Conservation (phyloP, 139 green algal genomes). For the Spirogloea muscicola region DNA sequence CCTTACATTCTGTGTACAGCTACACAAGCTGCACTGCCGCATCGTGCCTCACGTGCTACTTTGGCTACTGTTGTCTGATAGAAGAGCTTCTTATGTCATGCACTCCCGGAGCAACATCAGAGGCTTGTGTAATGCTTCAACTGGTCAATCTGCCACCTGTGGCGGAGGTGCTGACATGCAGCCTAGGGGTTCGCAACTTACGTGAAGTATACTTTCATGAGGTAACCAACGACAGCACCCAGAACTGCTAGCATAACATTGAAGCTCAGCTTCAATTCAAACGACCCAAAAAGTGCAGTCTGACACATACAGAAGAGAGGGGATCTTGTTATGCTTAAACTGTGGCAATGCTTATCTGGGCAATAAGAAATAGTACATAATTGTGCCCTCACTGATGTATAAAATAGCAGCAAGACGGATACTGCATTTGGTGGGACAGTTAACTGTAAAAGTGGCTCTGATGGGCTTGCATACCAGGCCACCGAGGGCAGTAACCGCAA, state of each 20-base stretch:
- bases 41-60: not conserved
- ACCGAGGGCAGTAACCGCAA: constrained; percentile 5
- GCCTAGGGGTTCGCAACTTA: not conserved
- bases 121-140: too few relatives aligned
- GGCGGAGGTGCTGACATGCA: not conserved
- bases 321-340: too few relatives aligned
- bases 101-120: too few relatives aligned
- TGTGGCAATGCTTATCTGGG: too few relatives aligned
- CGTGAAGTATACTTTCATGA: constrained; percentile 15
- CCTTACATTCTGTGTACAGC: not conserved
- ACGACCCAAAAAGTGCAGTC: constrained; percentile 5
- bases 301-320: not conserved
- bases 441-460: too few relatives aligned
- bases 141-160: too few relatives aligned
- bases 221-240: constrained; percentile 14
- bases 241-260: not conserved
- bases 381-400: too few relatives aligned
- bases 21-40: not conserved
- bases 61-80: not conserved
- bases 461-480: constrained; percentile 24
- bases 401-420: too few relatives aligned
- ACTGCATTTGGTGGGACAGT: too few relatives aligned
- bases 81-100: too few relatives aligned
- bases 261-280: constrained; percentile 1
- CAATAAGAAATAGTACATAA: too few relatives aligned